Evolutionary conservation across 108 stramenopile genomes (phyloP), one percentile per base, ranked within the genome.

Genomic region (Chaetoceros tenuissimus): DNA sequence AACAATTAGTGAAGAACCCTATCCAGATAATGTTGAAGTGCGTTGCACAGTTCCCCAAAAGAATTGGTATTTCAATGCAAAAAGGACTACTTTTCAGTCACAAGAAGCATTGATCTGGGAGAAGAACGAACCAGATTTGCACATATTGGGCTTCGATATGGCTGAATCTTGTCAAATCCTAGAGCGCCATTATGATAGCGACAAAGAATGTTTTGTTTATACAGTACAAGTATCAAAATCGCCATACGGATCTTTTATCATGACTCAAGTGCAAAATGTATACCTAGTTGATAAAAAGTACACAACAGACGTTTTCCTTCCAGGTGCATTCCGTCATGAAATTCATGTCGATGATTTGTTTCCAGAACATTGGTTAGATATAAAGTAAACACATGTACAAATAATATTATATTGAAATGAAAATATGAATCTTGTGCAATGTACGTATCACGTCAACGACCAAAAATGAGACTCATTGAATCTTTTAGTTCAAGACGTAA

Each of bases 241-340:
- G 5, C 8, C 5, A 13, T 13, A 40, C 13, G 34, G 34, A 10
- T 5, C 5, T 13, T 40, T 40, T 40, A 40, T 40, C 8, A 40
- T 40, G 34, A 40, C 34, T 10, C 8, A 40, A 13, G 13, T 40
- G 5, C 34, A 40, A 40, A 10, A 40, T 40, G 34, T 40, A 40
- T 40, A 10, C 13, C 51, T 66, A 8, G 51, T 62, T 8, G 55
- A 71, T 44, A 24, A 22, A 43, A 51, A 48, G 21, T 67, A 75
- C 30, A 46, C 62, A 2, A 59, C 51, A 28, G 71, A 74, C 57
- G 26, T 64, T 7, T 50, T 44, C 30, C 24, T 68, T 2, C 55
- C 58, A 3, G 34, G 51, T 47, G 64, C 61, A 0, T 79, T 75
- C 66, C 66, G 74, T 18, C 73, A 79, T 47, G 64, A 65, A 45